Evolutionary conservation across 2,329 filamentous ascomycete genomes (phyloP), one percentile per base, ranked within the genome.

Genomic region (Nannizziopsis barbatae): DNA sequence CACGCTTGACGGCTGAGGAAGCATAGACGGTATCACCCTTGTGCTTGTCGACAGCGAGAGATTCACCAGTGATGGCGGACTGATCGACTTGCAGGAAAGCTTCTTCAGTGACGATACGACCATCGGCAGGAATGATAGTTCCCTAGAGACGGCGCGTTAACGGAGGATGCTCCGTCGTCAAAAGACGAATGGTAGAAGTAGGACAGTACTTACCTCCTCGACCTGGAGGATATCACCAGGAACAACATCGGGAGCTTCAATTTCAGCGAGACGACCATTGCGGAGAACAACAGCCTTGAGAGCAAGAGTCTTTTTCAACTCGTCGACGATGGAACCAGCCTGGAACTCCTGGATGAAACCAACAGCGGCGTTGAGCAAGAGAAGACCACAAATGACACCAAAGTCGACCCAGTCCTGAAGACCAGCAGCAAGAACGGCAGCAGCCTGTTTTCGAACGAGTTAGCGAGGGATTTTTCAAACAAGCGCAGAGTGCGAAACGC

Each of bases 341-440:
- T 93, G 86, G 69, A 77, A 93, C 71, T 94, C 87, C 67, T 94
- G 87, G 52, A 89, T 73, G 69, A 93, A 94, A 70, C 87, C 86
- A 55, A 94, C 87, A 55, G 70, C 72, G 37, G 87, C 87, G 71
- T 94, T 94, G 55, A 94, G 83, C 56, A 93, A 65, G 8, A 94
- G 76, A 44, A 93, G 75, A 62, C 72, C 86, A 67, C 83, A 87
- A 58, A 94, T 94, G 62, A 94, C 86, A 75, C 86, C 87, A 62
- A 94, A 90, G 72, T 94, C 87, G 55, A 94, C 84, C 87, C 87
- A 94, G 61, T 92, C 84, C 68, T 84, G 69, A 37, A 94, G 79
- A 79, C 84, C 85, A 53, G 83, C 85, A 63, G 87, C 86, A 51
- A 93, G 76, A 61, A 89, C 74, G 57, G 84, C 84, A 53, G 86